A percentile compares a stretch with the other conserved stretches of the same genome.
phyloP scores from a whole-genome alignment of 805 yeast genomes.

The Cyberlindnera maclurae region DNA sequence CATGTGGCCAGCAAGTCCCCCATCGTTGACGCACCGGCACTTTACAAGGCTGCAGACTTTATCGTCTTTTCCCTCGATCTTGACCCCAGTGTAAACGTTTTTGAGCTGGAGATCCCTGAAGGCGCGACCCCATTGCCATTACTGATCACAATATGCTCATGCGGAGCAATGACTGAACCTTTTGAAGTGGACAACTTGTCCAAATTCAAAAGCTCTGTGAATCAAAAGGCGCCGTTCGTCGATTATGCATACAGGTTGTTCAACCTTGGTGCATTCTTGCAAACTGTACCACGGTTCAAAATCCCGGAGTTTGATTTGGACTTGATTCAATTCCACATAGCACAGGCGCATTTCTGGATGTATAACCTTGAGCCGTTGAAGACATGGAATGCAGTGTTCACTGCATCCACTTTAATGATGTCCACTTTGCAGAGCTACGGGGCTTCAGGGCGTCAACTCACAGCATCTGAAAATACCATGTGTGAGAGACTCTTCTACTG shows the following conservation, averaged over 20 bases:
- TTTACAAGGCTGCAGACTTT: constrained; percentile 10
- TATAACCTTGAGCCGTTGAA: constrained; percentile 19
- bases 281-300: constrained; percentile 7
- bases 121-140: constrained; percentile 12
- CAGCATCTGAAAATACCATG: constrained; percentile 11
- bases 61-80: neutral
- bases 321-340: constrained; percentile 13
- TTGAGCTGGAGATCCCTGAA: constrained; percentile 8
- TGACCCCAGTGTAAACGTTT: constrained; percentile 3
- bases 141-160: constrained; percentile 8
- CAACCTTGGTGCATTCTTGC: constrained; percentile 8
- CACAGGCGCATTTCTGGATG: constrained; percentile 18
- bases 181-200: constrained; percentile 12
- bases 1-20: constrained; percentile 20
- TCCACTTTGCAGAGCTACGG: constrained; percentile 17
- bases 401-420: constrained; percentile 17
- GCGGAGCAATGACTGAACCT: constrained; percentile 16
- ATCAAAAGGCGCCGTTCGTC: constrained; percentile 7
- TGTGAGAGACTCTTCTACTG: constrained; percentile 19
- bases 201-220: constrained; percentile 7
- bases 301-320: constrained; percentile 12
- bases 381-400: constrained; percentile 18
- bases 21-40: constrained; percentile 7
- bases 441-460: constrained; percentile 13
- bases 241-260: constrained; percentile 9